Evolutionary conservation across 192 early-diverging fungal species (phyloP).

Genomic region (Coemansia pectinata): DNA sequence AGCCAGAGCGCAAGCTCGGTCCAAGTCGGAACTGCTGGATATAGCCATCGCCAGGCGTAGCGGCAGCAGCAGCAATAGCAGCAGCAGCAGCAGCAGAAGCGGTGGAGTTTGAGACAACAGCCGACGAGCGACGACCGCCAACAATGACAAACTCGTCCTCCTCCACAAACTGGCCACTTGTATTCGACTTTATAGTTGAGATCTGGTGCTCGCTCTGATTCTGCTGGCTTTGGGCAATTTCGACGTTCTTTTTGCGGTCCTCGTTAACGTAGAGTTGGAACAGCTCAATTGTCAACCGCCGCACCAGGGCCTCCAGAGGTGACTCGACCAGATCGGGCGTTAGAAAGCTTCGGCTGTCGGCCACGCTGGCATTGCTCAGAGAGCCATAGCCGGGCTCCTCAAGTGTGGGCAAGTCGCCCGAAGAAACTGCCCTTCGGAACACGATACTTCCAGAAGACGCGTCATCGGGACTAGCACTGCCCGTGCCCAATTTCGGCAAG

Average conservation of each 20-base stretch:
- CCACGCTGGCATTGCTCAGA: not conserved
- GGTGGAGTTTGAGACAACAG: not conserved
- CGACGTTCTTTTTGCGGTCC: constrained; percentile 33
- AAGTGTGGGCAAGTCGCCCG: constrained; percentile 51
- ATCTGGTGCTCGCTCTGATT: not conserved
- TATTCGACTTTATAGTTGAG: not conserved
- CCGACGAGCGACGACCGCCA: not conserved
- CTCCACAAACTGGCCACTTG: not conserved
- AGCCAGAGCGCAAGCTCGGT: constrained; percentile 45
- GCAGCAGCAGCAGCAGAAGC: not conserved
- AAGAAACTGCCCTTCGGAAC: constrained; percentile 52
- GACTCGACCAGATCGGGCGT: constrained; percentile 54
- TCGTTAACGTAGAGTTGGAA: constrained; percentile 56
- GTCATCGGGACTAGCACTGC: constrained; percentile 6
- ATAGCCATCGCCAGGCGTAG: constrained; percentile 22
- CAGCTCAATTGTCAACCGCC: constrained; percentile 53
- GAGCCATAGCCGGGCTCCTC: constrained; percentile 12
- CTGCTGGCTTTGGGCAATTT: not conserved
- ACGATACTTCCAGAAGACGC: constrained; percentile 28
- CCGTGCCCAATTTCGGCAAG: not conserved
- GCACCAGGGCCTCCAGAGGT: constrained; percentile 54
- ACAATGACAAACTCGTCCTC: constrained; percentile 10
- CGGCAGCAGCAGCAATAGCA: not conserved
- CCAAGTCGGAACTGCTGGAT: constrained; percentile 57
- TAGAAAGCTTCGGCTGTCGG: constrained; percentile 33